Base-by-base conservation (phyloP, 2,329 filamentous ascomycete genomes). In the Trichoderma sp. region DNA sequence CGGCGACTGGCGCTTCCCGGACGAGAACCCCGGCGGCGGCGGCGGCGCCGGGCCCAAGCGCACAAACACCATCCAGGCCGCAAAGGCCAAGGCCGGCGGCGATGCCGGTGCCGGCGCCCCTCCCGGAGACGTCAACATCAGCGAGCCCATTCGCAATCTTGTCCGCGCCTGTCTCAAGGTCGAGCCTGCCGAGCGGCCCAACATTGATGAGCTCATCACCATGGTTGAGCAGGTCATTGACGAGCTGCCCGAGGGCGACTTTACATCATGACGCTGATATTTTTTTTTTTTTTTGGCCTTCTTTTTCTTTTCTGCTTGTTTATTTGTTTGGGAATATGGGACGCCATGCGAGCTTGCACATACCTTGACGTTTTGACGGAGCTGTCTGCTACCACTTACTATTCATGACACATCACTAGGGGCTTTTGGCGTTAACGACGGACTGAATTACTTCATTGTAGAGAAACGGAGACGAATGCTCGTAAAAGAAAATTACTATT, bases 1-100 rank as follows among this genome's bases (percentile, higher is more conserved):
- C 69, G 95, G 94, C 45, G 94, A 98, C 80, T 99, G 95, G 94
- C 86, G 93, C 61, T 99, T 98, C 79, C 95, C 95, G 0, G 94
- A 97, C 73, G 94, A 97, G 77, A 89, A 90, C 0, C 86, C 87
- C 4, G 84, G 84, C 52, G 87, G 86, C 45, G 63, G 52, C 1
- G 86, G 87, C 4, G 84, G 84, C 52, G 87, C 86, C 45, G 64
- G 42, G 3, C 42, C 80, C 67, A 83, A 80, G 74, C 80, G 80
- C 64, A 82, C 81, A 69, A 82, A 80, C 69, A 80, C 73, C 70
- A 80, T 80, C 67, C 77, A 72, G 72, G 76, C 73, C 71, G 76
- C 76, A 70, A 74, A 76, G 67, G 71, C 74, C 10, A 69, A 70
- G 7, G 68, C 75, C 63, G 70, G 61, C 65, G 67, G 68, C 6